These are phyloP conservation scores for Andrographis paniculata DNA, from an alignment of 305 asterid species.

Conservation along the genomic window DNA sequence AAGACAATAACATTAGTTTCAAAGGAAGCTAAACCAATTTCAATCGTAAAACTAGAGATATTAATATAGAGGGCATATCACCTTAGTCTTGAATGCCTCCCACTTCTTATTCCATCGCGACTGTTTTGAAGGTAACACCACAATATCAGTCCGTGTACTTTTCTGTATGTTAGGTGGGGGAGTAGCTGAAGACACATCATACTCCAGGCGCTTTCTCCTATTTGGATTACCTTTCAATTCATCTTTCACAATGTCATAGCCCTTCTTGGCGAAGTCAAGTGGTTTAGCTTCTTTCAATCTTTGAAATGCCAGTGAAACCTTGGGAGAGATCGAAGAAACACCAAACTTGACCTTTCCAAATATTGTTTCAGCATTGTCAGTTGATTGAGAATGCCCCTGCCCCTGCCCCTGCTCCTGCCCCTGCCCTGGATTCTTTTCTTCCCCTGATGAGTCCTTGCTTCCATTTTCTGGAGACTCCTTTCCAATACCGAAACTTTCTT, in stretches of 20 bases:
- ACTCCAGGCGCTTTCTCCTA: conserved; percentile 72
- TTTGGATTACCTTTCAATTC: conserved; percentile 75
- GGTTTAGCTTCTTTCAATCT: conserved; percentile 80
- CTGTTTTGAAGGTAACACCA: conserved; percentile 59
- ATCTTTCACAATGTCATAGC: conserved; percentile 60
- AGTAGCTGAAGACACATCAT: conserved; percentile 35
- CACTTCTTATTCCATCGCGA: conserved; percentile 76
- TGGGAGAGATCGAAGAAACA: conserved; percentile 45
- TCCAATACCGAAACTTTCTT: conserved; percentile 59
- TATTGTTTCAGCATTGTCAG: conserved; percentile 42
- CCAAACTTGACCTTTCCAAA: conserved; percentile 60
- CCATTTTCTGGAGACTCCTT: conserved; percentile 46
- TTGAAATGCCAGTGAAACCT: conserved; percentile 54
- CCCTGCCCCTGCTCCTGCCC: conserved; percentile 54
- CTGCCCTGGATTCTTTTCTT: conserved; percentile 43
- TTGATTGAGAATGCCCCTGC: conserved; percentile 40
- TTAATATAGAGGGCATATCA: conserved; percentile 19
- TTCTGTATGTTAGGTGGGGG: conserved; percentile 46
- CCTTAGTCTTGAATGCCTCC: conserved; percentile 77
- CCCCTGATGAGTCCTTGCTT: conserved; percentile 37
- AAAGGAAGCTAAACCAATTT: not conserved
- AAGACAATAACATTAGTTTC: conserved; percentile 13
- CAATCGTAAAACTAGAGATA: conserved; percentile 9
- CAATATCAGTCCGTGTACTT: conserved; percentile 74
- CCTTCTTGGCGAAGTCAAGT: conserved; percentile 72